These are phyloP conservation scores for Cladorrhinum sp. DNA, from an alignment of 2,329 filamentous ascomycete species.

Conservation along the genomic window DNA sequence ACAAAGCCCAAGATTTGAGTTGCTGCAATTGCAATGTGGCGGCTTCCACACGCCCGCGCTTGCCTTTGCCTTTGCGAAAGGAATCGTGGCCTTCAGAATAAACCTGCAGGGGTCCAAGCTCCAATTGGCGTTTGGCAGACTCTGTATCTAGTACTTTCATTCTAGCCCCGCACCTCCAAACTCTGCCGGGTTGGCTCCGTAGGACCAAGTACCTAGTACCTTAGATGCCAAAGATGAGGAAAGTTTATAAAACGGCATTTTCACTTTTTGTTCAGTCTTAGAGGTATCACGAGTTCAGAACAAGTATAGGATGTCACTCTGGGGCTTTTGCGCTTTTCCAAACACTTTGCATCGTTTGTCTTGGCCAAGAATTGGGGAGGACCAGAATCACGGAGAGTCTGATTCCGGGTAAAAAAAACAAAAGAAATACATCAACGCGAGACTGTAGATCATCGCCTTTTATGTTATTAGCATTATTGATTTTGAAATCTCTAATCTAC, in stretches of 20 bases:
- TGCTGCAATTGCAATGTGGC: conserved; percentile 23
- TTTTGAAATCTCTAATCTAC: not conserved
- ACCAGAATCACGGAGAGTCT: not conserved
- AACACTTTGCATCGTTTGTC: not conserved
- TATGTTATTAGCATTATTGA: not conserved
- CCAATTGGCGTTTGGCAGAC: conserved; percentile 1
- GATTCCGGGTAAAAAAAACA: not conserved
- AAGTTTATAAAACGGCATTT: not conserved
- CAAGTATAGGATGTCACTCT: not conserved
- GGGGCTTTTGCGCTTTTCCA: not conserved
- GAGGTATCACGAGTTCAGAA: not conserved
- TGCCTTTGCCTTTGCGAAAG: conserved; percentile 16
- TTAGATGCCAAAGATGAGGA: not conserved
- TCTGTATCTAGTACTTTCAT: conserved; percentile 1
- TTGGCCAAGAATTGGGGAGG: not conserved
- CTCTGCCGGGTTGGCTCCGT: conserved; percentile 1
- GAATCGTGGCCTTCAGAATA: conserved; percentile 39
- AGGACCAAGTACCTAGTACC: not conserved
- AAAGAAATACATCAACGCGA: too few species aligned
- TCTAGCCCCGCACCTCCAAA: conserved; percentile 6
- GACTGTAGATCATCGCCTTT: too few species aligned
- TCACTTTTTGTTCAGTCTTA: not conserved
- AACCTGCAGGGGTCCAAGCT: conserved; percentile 29
- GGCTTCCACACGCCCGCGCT: conserved; percentile 16
- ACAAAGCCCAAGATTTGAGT: conserved; percentile 3